Conservation (phyloP, 495 filamentous ascomycete species). For the Xylaria grammica region DNA sequence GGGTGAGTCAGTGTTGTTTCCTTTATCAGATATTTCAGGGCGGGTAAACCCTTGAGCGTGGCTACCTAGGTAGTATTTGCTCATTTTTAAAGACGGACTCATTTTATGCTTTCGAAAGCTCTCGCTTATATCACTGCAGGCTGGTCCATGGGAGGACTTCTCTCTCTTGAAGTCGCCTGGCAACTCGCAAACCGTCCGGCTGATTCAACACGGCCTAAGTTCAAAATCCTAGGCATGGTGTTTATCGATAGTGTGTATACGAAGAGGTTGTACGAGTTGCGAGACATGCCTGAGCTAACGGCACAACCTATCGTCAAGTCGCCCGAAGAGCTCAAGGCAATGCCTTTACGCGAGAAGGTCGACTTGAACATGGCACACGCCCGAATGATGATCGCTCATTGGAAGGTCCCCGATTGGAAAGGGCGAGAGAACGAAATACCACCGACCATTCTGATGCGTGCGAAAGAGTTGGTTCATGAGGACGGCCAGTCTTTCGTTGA, state of each 20-base stretch:
- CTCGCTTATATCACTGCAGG: slow-evolving; percentile 30
- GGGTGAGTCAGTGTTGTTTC: background rate
- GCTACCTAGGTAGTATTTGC: no score
- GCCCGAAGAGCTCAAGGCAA: slow-evolving; percentile 36
- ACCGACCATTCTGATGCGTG: slow-evolving; percentile 45
- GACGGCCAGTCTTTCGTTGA: slow-evolving; percentile 41
- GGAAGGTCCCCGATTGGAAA: slow-evolving; percentile 43
- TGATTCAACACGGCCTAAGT: slow-evolving; percentile 20
- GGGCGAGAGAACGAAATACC: slow-evolving; percentile 30
- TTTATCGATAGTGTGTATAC: slow-evolving; percentile 53
- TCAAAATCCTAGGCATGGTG: slow-evolving; percentile 46
- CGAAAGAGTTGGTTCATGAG: slow-evolving; percentile 36
- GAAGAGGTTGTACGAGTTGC: slow-evolving; percentile 14
- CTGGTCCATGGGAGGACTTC: slow-evolving; percentile 52
- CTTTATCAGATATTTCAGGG: no score
- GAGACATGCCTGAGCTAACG: slow-evolving; percentile 4
- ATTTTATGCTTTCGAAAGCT: background rate
- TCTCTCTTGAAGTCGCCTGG: slow-evolving; percentile 47
- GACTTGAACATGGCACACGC: slow-evolving; percentile 45
- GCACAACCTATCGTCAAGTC: slow-evolving; percentile 30
- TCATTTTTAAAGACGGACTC: background rate
- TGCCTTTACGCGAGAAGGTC: slow-evolving; percentile 43
- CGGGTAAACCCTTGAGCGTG: no score
- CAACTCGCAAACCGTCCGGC: slow-evolving; percentile 33
- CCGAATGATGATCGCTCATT: slow-evolving; percentile 40